Evolutionary conservation across 1,284 basidiomycete genomes (phyloP).

Genomic region (Trametes pubescens): DNA sequence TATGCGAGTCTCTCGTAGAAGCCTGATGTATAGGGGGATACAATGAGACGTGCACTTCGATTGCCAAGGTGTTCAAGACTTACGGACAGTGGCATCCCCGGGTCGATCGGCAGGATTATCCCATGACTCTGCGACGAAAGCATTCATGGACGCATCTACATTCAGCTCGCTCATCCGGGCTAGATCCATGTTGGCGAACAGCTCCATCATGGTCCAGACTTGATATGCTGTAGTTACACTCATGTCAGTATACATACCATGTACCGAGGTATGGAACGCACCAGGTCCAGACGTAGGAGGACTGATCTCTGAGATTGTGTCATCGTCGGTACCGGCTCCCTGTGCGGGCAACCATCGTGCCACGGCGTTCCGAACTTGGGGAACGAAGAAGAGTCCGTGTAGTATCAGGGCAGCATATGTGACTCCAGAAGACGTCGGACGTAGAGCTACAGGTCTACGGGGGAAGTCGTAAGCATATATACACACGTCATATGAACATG

Average conservation of each 20-base stretch:
- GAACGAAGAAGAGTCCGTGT: conserved; percentile 71
- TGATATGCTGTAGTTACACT: conserved; percentile 41
- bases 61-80: conserved; percentile 8
- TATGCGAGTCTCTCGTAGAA: conserved; percentile 48
- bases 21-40: conserved; percentile 36
- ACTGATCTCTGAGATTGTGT: conserved; percentile 8
- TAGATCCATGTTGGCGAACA: conserved; percentile 71
- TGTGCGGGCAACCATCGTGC: conserved; percentile 54
- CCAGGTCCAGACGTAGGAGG: conserved; percentile 45
- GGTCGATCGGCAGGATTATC: conserved; percentile 44
- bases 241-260: conserved; percentile 28
- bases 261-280: conserved; percentile 31
- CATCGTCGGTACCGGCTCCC: background rate
- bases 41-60: background rate
- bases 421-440: conserved; percentile 57
- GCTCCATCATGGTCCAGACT: conserved; percentile 63
- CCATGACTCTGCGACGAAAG: conserved; percentile 48
- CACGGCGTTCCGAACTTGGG: conserved; percentile 65
- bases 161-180: conserved; percentile 51
- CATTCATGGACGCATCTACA: conserved; percentile 47
- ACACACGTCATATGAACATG: conserved; percentile 13
- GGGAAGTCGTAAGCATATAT: background rate
- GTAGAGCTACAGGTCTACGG: conserved; percentile 68
- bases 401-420: conserved; percentile 68
- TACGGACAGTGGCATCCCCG: conserved; percentile 52